These are phyloP conservation scores for Pythium dissimile DNA, from an alignment of 352 stramenopile species.

Conservation along the genomic window DNA sequence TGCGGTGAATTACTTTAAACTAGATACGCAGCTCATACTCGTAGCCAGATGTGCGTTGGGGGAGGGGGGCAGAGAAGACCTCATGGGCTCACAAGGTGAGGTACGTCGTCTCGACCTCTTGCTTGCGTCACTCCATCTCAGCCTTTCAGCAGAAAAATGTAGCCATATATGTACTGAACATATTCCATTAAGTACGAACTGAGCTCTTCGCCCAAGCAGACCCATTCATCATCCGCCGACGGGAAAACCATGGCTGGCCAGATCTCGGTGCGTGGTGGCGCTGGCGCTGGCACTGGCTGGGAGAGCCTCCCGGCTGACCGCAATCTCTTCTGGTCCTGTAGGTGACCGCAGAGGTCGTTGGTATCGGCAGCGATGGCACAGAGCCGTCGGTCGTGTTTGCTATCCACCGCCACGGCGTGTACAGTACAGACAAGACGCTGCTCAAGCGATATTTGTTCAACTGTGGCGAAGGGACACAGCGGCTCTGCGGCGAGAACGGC, in stretches of 20 bases:
- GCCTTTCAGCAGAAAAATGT: no score
- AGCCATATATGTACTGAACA: background rate
- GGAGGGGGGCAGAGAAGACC: background rate
- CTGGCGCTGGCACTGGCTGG: background rate
- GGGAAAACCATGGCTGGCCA: slow-evolving; percentile 1
- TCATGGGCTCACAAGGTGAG: no score
- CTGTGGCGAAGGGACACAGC: slow-evolving; percentile 65
- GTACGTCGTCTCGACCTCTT: no score
- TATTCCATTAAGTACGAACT: slow-evolving; percentile 5
- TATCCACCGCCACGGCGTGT: slow-evolving; percentile 57
- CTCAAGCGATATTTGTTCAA: slow-evolving; percentile 71
- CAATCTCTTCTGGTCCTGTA: background rate
- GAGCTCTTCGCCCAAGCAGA: background rate
- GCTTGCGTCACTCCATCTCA: background rate
- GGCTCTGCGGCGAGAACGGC: slow-evolving; percentile 62
- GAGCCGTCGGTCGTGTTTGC: slow-evolving; percentile 65
- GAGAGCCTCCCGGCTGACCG: background rate
- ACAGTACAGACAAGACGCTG: slow-evolving; percentile 57
- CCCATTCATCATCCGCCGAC: background rate
- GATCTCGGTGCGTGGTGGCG: slow-evolving; percentile 4
- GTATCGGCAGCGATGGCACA: slow-evolving; percentile 59
- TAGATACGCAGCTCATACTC: no score
- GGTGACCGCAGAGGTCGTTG: slow-evolving; percentile 56
- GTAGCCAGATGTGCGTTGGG: no score
- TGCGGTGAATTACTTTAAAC: no score